Percentiles rank a stretch among this genome's conserved stretches.
These are phyloP conservation scores for Nakazawaea anatomiae DNA, from an alignment of 805 yeast genomes.

Conservation along the genomic window DNA sequence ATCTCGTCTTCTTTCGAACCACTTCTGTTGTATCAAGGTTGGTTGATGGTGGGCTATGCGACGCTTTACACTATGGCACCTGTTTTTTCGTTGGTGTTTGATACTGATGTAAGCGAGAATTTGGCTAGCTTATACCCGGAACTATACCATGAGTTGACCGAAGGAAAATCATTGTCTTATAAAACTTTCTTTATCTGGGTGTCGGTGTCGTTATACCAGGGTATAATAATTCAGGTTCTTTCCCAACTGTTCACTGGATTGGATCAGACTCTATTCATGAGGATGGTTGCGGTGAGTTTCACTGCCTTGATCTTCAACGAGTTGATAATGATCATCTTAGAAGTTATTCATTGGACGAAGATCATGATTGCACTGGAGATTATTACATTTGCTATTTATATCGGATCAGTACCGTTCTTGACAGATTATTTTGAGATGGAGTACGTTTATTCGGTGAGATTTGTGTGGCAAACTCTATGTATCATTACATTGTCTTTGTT, in stretches of 20 bases:
- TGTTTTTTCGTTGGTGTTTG: slow-evolving; percentile 87
- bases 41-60: slow-evolving; percentile 98
- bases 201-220: slow-evolving; percentile 85
- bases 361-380: slow-evolving; percentile 70
- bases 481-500: slow-evolving; percentile 66
- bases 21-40: slow-evolving; percentile 89
- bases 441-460: slow-evolving; percentile 51
- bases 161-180: slow-evolving; percentile 81
- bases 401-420: slow-evolving; percentile 77
- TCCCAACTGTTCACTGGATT: slow-evolving; percentile 75
- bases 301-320: slow-evolving; percentile 79
- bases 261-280: slow-evolving; percentile 43
- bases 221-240: slow-evolving; percentile 74
- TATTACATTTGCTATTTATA: slow-evolving; percentile 58
- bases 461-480: slow-evolving; percentile 62
- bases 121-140: slow-evolving; percentile 91
- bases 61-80: slow-evolving; percentile 98
- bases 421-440: slow-evolving; percentile 78
- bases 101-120: slow-evolving; percentile 85
- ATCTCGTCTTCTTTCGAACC: slow-evolving; percentile 88
- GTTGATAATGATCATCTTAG: slow-evolving; percentile 87
- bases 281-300: slow-evolving; percentile 84
- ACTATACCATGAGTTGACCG: slow-evolving; percentile 84
- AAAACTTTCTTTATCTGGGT: slow-evolving; percentile 91
- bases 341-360: slow-evolving; percentile 86